Percentiles rank a stretch among this genome's conserved stretches.
Conservation (phyloP, 148 eudicot genomes). For the Arbutus unedo region DNA sequence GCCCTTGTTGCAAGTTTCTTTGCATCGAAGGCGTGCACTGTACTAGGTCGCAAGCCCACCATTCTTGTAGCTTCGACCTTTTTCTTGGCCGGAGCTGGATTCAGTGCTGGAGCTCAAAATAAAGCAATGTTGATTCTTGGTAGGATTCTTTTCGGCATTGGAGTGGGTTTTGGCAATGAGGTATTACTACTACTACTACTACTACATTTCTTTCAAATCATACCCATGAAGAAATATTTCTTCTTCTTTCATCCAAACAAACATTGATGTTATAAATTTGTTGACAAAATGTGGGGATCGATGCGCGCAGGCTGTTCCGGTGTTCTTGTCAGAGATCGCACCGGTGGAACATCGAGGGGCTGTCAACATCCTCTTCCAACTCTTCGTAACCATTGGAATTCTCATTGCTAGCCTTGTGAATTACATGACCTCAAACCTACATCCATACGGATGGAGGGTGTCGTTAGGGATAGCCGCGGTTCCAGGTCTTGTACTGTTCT, state of each 20-base stretch:
- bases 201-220: too few species aligned
- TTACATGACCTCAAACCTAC: conserved; percentile 39
- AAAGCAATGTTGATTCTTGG: conserved; percentile 58
- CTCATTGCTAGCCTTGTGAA: conserved; percentile 56
- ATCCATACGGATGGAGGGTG: conserved; percentile 58
- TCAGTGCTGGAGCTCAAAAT: conserved; percentile 36
- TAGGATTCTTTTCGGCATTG: conserved; percentile 63
- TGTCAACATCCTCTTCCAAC: conserved; percentile 69
- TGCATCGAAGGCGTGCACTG: conserved; percentile 54
- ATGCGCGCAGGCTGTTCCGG: conserved; percentile 3
- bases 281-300: too few species aligned
- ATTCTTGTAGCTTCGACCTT: conserved; percentile 32
- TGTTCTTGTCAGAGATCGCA: conserved; percentile 52
- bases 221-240: not conserved
- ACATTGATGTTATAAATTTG: not conserved
- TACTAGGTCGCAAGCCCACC: conserved; percentile 36
- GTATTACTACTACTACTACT: conserved; percentile 19
- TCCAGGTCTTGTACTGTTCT: conserved; percentile 37
- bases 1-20: conserved; percentile 60
- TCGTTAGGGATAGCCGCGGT: conserved; percentile 53
- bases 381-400: conserved; percentile 60
- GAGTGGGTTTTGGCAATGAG: conserved; percentile 82
- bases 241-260: not conserved
- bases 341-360: conserved; percentile 64
- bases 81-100: conserved; percentile 37